Conservation (phyloP, 2,329 filamentous ascomycete genomes). For the Colletotrichum lini region DNA sequence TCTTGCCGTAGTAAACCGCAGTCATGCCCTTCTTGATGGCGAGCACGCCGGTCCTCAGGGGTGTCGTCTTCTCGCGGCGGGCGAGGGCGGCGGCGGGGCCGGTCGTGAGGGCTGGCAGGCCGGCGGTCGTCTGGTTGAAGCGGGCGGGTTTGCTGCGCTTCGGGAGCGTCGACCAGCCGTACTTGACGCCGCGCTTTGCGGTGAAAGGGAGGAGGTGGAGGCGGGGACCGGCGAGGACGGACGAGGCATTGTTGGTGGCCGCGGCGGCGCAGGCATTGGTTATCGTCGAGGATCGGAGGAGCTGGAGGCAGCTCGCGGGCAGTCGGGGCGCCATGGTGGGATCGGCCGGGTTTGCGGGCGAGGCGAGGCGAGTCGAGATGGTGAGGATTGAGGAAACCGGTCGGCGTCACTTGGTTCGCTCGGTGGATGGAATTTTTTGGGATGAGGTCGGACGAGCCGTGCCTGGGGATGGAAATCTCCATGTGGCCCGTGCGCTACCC, state of each 20-base stretch:
- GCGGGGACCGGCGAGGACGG: conserved; percentile 42
- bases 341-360: conserved; percentile 5
- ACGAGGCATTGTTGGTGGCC: conserved; percentile 2
- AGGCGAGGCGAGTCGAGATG: not conserved
- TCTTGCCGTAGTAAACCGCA: conserved; percentile 85
- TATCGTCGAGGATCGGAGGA: conserved; percentile 34
- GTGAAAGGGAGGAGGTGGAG: conserved; percentile 62
- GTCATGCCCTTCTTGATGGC: conserved; percentile 97
- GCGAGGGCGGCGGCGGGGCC: conserved; percentile 73
- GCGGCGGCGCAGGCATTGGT: conserved; percentile 21
- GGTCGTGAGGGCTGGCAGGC: conserved; percentile 69
- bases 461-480: conserved; percentile 34
- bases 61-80: conserved; percentile 71
- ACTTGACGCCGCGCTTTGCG: conserved; percentile 65
- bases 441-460: conserved; percentile 34
- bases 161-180: conserved; percentile 73
- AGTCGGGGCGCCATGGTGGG: conserved; percentile 42
- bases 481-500: conserved; percentile 33
- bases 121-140: conserved; percentile 72
- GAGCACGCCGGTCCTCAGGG: conserved; percentile 83
- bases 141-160: conserved; percentile 65
- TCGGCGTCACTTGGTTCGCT: conserved; percentile 17
- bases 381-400: conserved; percentile 16
- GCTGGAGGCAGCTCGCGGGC: conserved; percentile 41
- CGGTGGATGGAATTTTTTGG: conserved; percentile 41